Percentiles rank a stretch among this genome's conserved stretches.
Conservation (phyloP, 306 rosid genomes). For the Pueraria montana region DNA sequence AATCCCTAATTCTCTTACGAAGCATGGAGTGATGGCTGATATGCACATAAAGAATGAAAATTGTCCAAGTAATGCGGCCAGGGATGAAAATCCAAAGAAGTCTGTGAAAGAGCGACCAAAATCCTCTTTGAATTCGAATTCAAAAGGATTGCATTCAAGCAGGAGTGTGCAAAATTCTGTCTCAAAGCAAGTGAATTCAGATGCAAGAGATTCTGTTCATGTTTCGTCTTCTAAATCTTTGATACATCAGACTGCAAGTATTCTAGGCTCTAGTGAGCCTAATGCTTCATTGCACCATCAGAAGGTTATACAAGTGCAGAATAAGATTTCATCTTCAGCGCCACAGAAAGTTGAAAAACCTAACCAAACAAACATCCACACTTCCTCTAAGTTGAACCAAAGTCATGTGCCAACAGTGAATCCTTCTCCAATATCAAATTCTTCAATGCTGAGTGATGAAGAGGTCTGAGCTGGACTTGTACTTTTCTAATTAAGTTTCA, state of each 20-base stretch:
- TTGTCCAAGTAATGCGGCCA: conserved; percentile 55
- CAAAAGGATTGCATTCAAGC: conserved; percentile 63
- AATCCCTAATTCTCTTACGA: conserved; percentile 54
- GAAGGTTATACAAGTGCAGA: conserved; percentile 66
- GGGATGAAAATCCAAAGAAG: conserved; percentile 74
- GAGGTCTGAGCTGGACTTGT: conserved; percentile 70
- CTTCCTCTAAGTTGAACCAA: conserved; percentile 80
- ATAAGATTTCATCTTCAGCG: conserved; percentile 68
- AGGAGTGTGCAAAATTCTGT: conserved; percentile 70
- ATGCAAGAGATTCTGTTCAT: conserved; percentile 64
- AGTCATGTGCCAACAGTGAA: conserved; percentile 61
- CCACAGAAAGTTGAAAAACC: conserved; percentile 77
- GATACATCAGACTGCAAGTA: conserved; percentile 55
- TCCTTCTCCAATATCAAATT: conserved; percentile 71
- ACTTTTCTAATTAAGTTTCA: conserved; percentile 21
- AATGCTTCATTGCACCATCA: conserved; percentile 61
- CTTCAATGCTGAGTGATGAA: conserved; percentile 87
- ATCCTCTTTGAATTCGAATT: conserved; percentile 57
- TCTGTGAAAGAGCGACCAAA: conserved; percentile 73
- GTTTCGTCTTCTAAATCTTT: conserved; percentile 63
- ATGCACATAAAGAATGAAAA: conserved; percentile 63
- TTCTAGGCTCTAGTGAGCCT: conserved; percentile 61
- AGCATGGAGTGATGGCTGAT: conserved; percentile 62
- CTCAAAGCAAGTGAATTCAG: conserved; percentile 66
- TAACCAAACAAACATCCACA: conserved; percentile 66